phyloP scores from a whole-genome alignment of 2,329 filamentous ascomycete genomes.

The Aspergillus sp. region DNA sequence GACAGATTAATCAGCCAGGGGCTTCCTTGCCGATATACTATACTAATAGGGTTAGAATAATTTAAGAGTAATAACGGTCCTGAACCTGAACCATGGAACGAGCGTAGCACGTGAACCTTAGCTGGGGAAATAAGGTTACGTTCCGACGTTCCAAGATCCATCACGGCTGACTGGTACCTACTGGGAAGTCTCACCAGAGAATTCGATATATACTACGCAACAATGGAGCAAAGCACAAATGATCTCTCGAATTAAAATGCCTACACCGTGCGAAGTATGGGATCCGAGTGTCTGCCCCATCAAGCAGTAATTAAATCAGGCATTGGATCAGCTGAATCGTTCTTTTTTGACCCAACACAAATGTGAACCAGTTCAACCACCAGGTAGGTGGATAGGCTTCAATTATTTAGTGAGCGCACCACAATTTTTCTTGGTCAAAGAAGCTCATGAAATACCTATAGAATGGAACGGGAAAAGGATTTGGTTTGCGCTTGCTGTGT shows the following conservation, averaged over 20 bases:
- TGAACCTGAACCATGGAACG: constrained; percentile 20
- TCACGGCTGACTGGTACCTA: neutral
- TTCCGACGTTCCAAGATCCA: constrained; percentile 11
- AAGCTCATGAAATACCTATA: neutral
- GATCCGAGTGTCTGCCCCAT: neutral
- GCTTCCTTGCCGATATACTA: neutral
- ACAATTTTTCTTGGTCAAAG: neutral
- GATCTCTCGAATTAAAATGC: neutral
- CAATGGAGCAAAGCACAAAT: neutral
- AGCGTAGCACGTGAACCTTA: constrained; percentile 17
- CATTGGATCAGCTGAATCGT: neutral
- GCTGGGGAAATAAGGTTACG: constrained; percentile 24
- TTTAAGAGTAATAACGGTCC: neutral
- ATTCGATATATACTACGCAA: neutral
- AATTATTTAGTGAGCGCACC: too few species aligned
- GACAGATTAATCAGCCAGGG: neutral
- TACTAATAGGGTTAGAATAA: constrained; percentile 1
- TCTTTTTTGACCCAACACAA: neutral
- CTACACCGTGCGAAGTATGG: neutral
- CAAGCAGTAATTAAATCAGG: neutral
- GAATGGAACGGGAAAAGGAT: neutral
- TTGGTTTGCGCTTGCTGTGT: neutral
- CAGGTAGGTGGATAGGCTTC: neutral
- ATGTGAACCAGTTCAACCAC: neutral
- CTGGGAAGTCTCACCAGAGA: neutral